phyloP scores from a whole-genome alignment of 768 basidiomycete genomes.

The Lentinula sp. region DNA sequence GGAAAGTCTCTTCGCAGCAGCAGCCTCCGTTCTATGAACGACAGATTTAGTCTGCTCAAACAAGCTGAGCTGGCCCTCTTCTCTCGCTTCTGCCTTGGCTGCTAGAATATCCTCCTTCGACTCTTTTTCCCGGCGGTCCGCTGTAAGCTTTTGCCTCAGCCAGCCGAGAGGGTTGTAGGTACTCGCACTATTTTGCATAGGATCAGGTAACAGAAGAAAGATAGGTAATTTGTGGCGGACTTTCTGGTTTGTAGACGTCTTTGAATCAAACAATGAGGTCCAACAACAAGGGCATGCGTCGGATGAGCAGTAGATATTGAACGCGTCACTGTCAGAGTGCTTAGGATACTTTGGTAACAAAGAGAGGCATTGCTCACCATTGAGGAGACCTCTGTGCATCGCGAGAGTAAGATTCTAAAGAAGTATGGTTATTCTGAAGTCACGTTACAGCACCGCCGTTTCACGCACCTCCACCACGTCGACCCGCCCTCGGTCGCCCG shows the following conservation, averaged over 20 bases:
- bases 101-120: constrained; percentile 40
- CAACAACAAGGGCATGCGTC: neutral
- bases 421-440: constrained; percentile 4
- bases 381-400: constrained; percentile 7
- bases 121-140: constrained; percentile 38
- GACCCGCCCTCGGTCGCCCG: neutral
- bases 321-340: neutral
- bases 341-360: neutral
- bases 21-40: constrained; percentile 9
- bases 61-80: constrained; percentile 41
- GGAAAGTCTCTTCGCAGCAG: neutral
- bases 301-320: neutral
- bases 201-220: neutral
- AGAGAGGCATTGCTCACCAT: constrained; percentile 4
- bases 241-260: constrained; percentile 26
- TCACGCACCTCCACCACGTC: constrained; percentile 8
- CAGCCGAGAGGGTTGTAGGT: constrained; percentile 56
- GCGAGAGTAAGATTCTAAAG: constrained; percentile 6
- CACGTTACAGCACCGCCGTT: constrained; percentile 8
- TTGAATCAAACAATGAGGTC: constrained; percentile 9
- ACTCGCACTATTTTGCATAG: constrained; percentile 28
- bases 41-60: constrained; percentile 32
- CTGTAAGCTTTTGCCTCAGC: constrained; percentile 55
- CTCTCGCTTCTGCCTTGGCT: constrained; percentile 36
- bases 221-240: constrained; percentile 24